A percentile compares a stretch with the other conserved stretches of the same genome.
These are phyloP conservation scores for Penicillium nucicola DNA, from an alignment of 495 filamentous ascomycete genomes.

Conservation along the genomic window DNA sequence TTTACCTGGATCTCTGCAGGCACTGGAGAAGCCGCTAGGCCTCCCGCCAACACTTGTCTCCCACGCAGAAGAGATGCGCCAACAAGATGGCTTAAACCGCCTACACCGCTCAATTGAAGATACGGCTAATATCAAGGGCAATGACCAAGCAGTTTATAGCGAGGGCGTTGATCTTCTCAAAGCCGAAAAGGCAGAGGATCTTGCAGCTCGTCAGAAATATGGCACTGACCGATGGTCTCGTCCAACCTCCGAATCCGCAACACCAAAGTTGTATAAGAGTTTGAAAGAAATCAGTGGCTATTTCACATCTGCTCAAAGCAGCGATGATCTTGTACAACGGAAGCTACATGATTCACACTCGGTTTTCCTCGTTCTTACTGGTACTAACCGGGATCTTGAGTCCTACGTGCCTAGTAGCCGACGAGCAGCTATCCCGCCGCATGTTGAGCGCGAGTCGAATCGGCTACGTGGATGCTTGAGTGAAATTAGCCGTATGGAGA, in stretches of 20 bases:
- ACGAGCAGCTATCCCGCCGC: slow-evolving; percentile 70
- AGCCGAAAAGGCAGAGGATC: slow-evolving; percentile 81
- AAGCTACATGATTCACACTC: slow-evolving; percentile 76
- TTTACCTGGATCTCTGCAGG: slow-evolving; percentile 88
- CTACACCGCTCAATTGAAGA: slow-evolving; percentile 77
- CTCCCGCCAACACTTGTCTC: slow-evolving; percentile 80
- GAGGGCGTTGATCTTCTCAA: slow-evolving; percentile 76
- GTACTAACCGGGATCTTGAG: slow-evolving; percentile 74
- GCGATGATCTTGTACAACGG: slow-evolving; percentile 73
- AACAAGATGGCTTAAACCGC: slow-evolving; percentile 77
- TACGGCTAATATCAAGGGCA: slow-evolving; percentile 77
- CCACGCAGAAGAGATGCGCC: slow-evolving; percentile 93
- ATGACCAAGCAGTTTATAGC: slow-evolving; percentile 69
- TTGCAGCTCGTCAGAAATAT: slow-evolving; percentile 68
- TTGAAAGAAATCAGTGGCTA: slow-evolving; percentile 81
- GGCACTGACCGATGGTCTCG: slow-evolving; percentile 87
- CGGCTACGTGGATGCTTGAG: slow-evolving; percentile 73
- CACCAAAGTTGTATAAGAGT: slow-evolving; percentile 70
- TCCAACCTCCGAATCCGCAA: slow-evolving; percentile 63
- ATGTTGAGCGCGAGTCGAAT: slow-evolving; percentile 73
- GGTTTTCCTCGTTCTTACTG: slow-evolving; percentile 69
- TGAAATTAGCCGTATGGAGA: slow-evolving; percentile 79
- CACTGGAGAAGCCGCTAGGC: slow-evolving; percentile 90
- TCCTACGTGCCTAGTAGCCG: slow-evolving; percentile 87
- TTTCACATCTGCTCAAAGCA: slow-evolving; percentile 78